Evolutionary conservation across 352 stramenopile genomes (phyloP).

Genomic region (Blastocystis sp.): DNA sequence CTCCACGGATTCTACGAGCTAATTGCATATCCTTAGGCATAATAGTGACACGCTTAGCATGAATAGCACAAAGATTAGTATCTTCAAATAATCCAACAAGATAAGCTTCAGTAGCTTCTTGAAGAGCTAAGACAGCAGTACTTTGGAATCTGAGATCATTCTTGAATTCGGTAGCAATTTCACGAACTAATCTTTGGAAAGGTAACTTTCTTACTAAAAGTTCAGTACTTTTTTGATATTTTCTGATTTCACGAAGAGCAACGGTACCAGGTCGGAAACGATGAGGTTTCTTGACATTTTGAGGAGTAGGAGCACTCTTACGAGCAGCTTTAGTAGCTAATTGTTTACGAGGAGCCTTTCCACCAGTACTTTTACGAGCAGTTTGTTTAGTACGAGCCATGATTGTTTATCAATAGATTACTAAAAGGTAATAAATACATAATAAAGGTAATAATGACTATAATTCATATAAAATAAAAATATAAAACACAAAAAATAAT

Average conservation of each 20-base stretch:
- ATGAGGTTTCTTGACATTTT: constrained; percentile 73
- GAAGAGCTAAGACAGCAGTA: constrained; percentile 67
- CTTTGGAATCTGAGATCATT: constrained; percentile 80
- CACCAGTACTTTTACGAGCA: constrained; percentile 72
- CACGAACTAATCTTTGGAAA: constrained; percentile 64
- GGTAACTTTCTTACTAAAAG: constrained; percentile 67
- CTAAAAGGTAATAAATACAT: too few relatives aligned
- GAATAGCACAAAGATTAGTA: constrained; percentile 77
- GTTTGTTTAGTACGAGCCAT: constrained; percentile 78
- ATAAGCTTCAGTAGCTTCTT: constrained; percentile 68
- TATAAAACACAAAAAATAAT: too few relatives aligned
- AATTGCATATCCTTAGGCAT: constrained; percentile 87
- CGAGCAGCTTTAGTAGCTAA: constrained; percentile 65
- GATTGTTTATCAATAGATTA: constrained; percentile 22
- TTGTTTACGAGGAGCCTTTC: constrained; percentile 74
- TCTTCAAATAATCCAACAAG: constrained; percentile 78
- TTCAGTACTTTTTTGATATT: constrained; percentile 72
- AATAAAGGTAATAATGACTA: too few relatives aligned
- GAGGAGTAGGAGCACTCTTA: constrained; percentile 64
- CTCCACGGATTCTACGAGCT: constrained; percentile 63
- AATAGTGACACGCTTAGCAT: constrained; percentile 81
- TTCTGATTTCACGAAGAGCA: constrained; percentile 67
- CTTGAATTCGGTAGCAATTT: constrained; percentile 84
- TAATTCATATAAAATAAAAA: too few relatives aligned
- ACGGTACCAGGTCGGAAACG: constrained; percentile 62